Conservation (phyloP, 2,329 filamentous ascomycete genomes). For the Juglanconis oblonga region DNA sequence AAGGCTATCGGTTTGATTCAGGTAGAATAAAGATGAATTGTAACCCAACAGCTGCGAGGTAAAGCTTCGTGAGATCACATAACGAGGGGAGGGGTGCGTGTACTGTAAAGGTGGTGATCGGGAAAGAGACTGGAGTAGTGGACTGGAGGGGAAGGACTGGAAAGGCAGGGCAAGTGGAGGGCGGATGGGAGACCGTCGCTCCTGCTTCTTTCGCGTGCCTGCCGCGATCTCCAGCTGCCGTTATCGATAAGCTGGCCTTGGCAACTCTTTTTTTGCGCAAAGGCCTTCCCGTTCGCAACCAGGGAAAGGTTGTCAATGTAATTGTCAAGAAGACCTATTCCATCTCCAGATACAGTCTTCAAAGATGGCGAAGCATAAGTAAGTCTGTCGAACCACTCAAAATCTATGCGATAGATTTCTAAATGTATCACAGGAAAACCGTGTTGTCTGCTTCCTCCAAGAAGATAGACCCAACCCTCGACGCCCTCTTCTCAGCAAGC, state of each 20-base stretch:
- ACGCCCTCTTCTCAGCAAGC: slow-evolving; percentile 69
- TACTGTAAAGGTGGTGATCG: neutral
- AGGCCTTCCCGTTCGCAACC: neutral
- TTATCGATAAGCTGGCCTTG: neutral
- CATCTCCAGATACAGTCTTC: neutral
- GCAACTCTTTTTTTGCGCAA: neutral
- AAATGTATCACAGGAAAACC: slow-evolving; percentile 31
- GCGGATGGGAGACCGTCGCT: neutral
- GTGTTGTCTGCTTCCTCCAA: slow-evolving; percentile 45
- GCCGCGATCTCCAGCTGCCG: neutral
- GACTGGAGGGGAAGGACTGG: slow-evolving; percentile 6
- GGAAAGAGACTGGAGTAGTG: neutral
- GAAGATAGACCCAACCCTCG: slow-evolving; percentile 65
- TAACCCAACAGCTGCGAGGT: slow-evolving; percentile 7
- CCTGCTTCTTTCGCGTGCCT: neutral
- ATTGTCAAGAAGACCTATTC: neutral
- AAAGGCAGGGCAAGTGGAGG: neutral
- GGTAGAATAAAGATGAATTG: slow-evolving; percentile 1
- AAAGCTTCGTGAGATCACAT: slow-evolving; percentile 13
- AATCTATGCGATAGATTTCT: neutral
- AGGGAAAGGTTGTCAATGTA: neutral
- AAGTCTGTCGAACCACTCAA: neutral
- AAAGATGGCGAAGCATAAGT: slow-evolving; percentile 17
- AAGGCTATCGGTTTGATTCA: neutral
- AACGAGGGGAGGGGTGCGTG: neutral